These are phyloP conservation scores for Paramecium octaurelia DNA, from an alignment of 73 alveolate species.

Conservation along the genomic window DNA sequence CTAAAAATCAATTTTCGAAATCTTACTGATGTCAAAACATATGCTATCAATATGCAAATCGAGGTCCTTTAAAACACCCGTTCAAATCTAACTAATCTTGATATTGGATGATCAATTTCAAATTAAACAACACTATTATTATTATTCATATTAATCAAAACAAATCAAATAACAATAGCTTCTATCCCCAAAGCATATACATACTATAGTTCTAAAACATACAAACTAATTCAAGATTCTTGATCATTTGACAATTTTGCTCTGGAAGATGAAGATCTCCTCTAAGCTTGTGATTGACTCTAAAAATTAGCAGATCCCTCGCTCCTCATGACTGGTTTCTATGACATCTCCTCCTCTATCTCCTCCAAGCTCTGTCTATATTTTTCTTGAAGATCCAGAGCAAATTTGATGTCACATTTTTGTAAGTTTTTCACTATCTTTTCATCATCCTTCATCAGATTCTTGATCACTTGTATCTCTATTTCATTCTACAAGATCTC, in stretches of 20 bases:
- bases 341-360: background rate
- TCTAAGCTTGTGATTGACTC: background rate
- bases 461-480: background rate
- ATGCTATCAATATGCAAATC: background rate
- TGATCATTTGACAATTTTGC: background rate
- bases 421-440: background rate
- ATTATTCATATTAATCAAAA: background rate
- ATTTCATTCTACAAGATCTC: background rate
- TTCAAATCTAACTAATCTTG: conserved; percentile 17
- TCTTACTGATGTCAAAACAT: background rate
- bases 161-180: background rate
- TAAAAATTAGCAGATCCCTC: background rate
- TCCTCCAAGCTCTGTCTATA: background rate
- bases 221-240: background rate
- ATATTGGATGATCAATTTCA: background rate
- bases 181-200: background rate
- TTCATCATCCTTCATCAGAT: background rate
- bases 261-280: background rate
- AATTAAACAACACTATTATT: background rate
- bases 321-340: background rate
- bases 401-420: conserved; percentile 1
- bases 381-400: background rate
- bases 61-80: background rate
- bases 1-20: background rate
- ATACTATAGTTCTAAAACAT: background rate